Percentiles rank a stretch among this genome's conserved stretches.
Evolutionary conservation across 1,284 basidiomycete genomes (phyloP).

Genomic region (Rhodofomes roseus): DNA sequence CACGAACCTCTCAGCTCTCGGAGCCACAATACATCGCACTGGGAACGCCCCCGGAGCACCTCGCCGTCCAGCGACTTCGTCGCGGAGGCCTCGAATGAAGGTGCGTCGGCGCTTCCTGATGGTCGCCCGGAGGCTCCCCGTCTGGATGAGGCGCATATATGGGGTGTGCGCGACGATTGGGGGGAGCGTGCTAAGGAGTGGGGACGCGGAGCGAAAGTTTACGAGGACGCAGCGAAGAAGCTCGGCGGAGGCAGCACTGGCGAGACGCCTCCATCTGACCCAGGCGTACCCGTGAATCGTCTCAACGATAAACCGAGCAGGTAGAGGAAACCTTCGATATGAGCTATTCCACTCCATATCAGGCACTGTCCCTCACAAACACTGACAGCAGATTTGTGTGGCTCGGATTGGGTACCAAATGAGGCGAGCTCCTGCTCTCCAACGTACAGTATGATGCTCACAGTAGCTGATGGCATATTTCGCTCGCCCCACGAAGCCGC

Average conservation of each 20-base stretch:
- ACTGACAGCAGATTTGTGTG: too few relatives aligned
- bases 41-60: neutral
- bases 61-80: slow-evolving; percentile 20
- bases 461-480: too few relatives aligned
- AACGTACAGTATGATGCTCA: too few relatives aligned
- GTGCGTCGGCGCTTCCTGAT: neutral
- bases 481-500: too few relatives aligned
- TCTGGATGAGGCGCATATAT: slow-evolving; percentile 36
- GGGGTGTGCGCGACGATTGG: slow-evolving; percentile 47
- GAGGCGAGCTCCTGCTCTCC: too few relatives aligned
- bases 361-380: too few relatives aligned
- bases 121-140: slow-evolving; percentile 36
- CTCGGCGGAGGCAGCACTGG: neutral
- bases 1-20: neutral
- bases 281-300: too few relatives aligned
- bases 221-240: neutral
- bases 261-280: too few relatives aligned
- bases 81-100: slow-evolving; percentile 19
- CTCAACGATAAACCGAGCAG: too few relatives aligned
- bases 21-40: neutral
- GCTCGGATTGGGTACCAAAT: too few relatives aligned
- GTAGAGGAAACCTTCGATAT: too few relatives aligned
- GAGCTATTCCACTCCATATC: too few relatives aligned
- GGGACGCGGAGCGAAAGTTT: slow-evolving; percentile 9
- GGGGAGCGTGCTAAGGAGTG: slow-evolving; percentile 20